phyloP scores from a whole-genome alignment of 345 rosid species.

The Pistacia atlantica region DNA sequence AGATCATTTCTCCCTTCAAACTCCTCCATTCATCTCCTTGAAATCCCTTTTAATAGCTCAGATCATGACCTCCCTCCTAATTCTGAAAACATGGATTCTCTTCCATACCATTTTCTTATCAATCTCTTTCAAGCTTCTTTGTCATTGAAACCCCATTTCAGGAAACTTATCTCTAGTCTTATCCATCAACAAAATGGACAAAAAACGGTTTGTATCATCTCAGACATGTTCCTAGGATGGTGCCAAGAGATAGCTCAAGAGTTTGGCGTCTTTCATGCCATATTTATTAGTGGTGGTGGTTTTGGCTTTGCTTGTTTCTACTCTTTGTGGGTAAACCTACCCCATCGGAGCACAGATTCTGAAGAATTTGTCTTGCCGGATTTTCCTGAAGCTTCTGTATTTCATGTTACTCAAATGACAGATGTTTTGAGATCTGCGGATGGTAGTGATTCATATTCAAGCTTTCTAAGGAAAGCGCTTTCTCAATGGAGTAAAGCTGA shows the following conservation, averaged over 20 bases:
- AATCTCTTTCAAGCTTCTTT: conserved; percentile 41
- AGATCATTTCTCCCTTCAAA: conserved; percentile 32
- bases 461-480: background rate
- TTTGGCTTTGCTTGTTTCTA: conserved; percentile 33
- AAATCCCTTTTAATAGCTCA: conserved; percentile 44
- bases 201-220: conserved; percentile 38
- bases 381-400: conserved; percentile 26
- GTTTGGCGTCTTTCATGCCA: conserved; percentile 33
- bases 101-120: conserved; percentile 43
- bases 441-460: conserved; percentile 32
- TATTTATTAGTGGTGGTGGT: conserved; percentile 28
- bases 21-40: conserved; percentile 41
- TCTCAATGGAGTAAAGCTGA: conserved; percentile 1
- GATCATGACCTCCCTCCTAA: conserved; percentile 22
- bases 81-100: conserved; percentile 41
- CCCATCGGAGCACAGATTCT: conserved; percentile 8
- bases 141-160: conserved; percentile 36
- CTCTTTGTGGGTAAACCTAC: conserved; percentile 32
- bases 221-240: background rate
- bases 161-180: conserved; percentile 24
- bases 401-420: conserved; percentile 28
- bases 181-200: conserved; percentile 10
- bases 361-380: conserved; percentile 28
- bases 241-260: conserved; percentile 25
- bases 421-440: conserved; percentile 13